Evolutionary conservation across 768 basidiomycete genomes (phyloP), one percentile per base, ranked within the genome.

Genomic region (Trametopsis cervina): DNA sequence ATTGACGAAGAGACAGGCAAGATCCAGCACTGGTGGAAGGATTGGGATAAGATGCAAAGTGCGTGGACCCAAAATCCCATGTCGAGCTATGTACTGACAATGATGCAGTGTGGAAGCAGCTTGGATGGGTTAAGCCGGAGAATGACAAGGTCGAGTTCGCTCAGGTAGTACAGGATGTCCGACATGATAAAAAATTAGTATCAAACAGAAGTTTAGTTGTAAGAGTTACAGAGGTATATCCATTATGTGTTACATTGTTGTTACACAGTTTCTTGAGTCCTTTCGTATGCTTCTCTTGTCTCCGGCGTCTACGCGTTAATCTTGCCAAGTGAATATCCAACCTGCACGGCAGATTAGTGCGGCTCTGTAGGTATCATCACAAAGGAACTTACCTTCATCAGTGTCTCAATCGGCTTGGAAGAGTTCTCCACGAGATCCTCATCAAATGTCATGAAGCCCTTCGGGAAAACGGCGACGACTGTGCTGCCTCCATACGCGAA

Each of bases 401-500:
- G 60, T 4, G 83, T 87, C 64, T 89, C 87, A n/a, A 82, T 66
- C 15, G 73, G 71, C 36, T 64, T 43, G 49, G 62, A 60, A 40
- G 84, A 86, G 57, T 78, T 78, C 33, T 59, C 51, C 22, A 78
- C 53, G 41, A 90, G 60, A 60, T 90, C 87, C 4, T 70, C 62
- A 54, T 88, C 85, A 52, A 80, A 81, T 54, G 72, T 74, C 35
- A 77, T 62, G 3, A 74, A 57, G 20, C 74, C 73, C 25, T 65
- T 66, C 2, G 82, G 80, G 63, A 84, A 84, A 15, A 87, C 59
- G 17, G 61, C 69, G 23, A 87, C 73, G 25, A 81, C 53, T 1
- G 87, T 89, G 55, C 82, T 85, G n/a, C 87, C 87, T 1, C 87
- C 88, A 58, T 89, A 89, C 22, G 81, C 75, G 54, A 82, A 83